Conservation (phyloP, 2,329 filamentous ascomycete genomes). For the Trichoderma sp. region DNA sequence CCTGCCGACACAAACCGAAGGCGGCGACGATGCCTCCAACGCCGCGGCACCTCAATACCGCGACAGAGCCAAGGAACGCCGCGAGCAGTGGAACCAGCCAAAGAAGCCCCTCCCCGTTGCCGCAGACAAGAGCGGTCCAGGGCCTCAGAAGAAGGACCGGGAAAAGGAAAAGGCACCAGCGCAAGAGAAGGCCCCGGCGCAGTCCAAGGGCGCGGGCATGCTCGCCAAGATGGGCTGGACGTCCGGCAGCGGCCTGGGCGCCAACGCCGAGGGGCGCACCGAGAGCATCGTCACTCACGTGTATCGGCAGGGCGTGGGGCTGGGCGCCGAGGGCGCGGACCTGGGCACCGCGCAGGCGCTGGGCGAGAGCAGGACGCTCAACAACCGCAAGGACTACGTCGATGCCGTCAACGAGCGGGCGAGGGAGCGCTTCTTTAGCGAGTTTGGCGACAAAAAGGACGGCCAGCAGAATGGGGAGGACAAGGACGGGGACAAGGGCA, state of each 20-base stretch:
- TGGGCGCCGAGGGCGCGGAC: slow-evolving; percentile 70
- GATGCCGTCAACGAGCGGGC: slow-evolving; percentile 67
- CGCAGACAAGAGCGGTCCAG: slow-evolving; percentile 43
- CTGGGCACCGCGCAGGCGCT: slow-evolving; percentile 68
- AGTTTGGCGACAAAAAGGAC: slow-evolving; percentile 48
- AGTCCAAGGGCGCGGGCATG: slow-evolving; percentile 67
- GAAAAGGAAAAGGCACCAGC: slow-evolving; percentile 24
- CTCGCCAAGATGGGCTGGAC: slow-evolving; percentile 75
- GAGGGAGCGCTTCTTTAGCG: slow-evolving; percentile 55
- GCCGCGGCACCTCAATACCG: slow-evolving; percentile 51
- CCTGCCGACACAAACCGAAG: slow-evolving; percentile 38
- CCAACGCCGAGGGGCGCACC: slow-evolving; percentile 62
- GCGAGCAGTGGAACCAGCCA: slow-evolving; percentile 63
- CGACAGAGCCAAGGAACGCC: slow-evolving; percentile 69
- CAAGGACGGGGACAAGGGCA: neutral
- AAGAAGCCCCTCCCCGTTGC: slow-evolving; percentile 51
- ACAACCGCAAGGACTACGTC: slow-evolving; percentile 63
- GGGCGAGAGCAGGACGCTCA: slow-evolving; percentile 62
- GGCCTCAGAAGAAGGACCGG: slow-evolving; percentile 27
- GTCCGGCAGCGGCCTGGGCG: slow-evolving; percentile 65
- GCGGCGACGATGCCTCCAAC: neutral
- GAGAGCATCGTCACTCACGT: slow-evolving; percentile 65
- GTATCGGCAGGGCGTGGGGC: slow-evolving; percentile 68
- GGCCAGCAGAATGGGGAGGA: neutral
- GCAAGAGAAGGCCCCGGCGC: slow-evolving; percentile 33